Conservation (phyloP, 805 yeast genomes). For the Myxozyma lipomycoides region DNA sequence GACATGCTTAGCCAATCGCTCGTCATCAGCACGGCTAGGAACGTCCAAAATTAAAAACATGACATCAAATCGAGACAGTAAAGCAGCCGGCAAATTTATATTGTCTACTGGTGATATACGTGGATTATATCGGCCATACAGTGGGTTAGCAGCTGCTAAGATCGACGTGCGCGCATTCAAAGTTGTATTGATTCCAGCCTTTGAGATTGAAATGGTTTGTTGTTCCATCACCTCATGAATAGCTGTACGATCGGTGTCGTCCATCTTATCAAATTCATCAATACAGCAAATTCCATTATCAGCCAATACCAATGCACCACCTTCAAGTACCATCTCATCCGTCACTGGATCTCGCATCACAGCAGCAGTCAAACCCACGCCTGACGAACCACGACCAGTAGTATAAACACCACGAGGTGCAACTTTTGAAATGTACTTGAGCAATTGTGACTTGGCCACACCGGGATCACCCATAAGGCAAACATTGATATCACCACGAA, state of each 20-base stretch:
- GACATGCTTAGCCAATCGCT: conserved; percentile 85
- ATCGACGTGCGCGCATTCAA: conserved; percentile 93
- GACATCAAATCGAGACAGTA: conserved; percentile 89
- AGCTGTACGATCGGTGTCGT: conserved; percentile 92
- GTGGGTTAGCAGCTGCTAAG: conserved; percentile 97
- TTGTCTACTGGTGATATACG: conserved; percentile 87
- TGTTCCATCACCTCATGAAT: conserved; percentile 99
- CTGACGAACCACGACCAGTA: conserved; percentile 97
- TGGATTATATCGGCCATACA: conserved; percentile 91
- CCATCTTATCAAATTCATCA: conserved; percentile 99
- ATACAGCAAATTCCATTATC: conserved; percentile 98
- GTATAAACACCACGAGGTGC: conserved; percentile 97
- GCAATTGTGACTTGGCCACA: conserved; percentile 95
- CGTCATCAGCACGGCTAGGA: conserved; percentile 76
- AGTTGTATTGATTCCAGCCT: conserved; percentile 96
- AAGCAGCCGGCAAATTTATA: conserved; percentile 93
- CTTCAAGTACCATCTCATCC: conserved; percentile 96
- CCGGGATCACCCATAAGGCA: conserved; percentile 99
- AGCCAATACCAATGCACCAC: conserved; percentile 94
- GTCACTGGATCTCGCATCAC: conserved; percentile 99
- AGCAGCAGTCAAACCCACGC: conserved; percentile 98
- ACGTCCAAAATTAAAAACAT: conserved; percentile 80
- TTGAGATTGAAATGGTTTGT: conserved; percentile 93
- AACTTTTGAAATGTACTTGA: conserved; percentile 83
- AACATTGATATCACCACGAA: conserved; percentile 94